A percentile compares a stretch with the other conserved stretches of the same genome.
Evolutionary conservation across 257 asterid species (phyloP).

Genomic region (Cordia subcordata): DNA sequence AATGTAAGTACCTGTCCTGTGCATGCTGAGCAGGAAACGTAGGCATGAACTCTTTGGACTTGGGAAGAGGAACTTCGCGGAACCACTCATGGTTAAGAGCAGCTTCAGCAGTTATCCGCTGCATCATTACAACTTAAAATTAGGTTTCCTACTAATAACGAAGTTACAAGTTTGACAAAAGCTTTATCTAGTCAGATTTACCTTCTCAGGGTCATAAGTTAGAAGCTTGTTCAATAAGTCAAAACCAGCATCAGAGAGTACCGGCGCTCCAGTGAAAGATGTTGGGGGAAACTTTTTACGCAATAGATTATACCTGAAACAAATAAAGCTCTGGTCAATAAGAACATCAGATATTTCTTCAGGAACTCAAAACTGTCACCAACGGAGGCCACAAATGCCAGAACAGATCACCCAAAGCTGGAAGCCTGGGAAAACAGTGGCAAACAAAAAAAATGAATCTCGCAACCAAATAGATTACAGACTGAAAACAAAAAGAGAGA

Average conservation of each 20-base stretch:
- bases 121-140: slow-evolving; percentile 11
- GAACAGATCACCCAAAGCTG: slow-evolving; percentile 90
- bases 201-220: slow-evolving; percentile 86
- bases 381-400: slow-evolving; percentile 63
- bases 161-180: neutral
- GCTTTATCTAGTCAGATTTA: slow-evolving; percentile 10
- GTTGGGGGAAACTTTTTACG: slow-evolving; percentile 67
- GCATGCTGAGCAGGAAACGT: slow-evolving; percentile 93
- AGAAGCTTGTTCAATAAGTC: slow-evolving; percentile 79
- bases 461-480: slow-evolving; percentile 9
- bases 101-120: slow-evolving; percentile 72
- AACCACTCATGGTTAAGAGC: slow-evolving; percentile 87
- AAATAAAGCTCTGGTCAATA: slow-evolving; percentile 35
- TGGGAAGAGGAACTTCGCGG: slow-evolving; percentile 83
- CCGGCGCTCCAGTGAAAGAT: slow-evolving; percentile 70
- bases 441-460: slow-evolving; percentile 49
- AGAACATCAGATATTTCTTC: slow-evolving; percentile 31
- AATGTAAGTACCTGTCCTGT: slow-evolving; percentile 63
- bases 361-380: slow-evolving; percentile 36
- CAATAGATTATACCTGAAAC: slow-evolving; percentile 69
- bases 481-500: slow-evolving; percentile 21
- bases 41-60: slow-evolving; percentile 89
- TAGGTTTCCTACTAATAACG: neutral
- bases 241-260: slow-evolving; percentile 79
- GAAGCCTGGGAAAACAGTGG: slow-evolving; percentile 87